Base-by-base conservation (phyloP, 192 early-diverging fungal species). In the Podila epicladia region DNA sequence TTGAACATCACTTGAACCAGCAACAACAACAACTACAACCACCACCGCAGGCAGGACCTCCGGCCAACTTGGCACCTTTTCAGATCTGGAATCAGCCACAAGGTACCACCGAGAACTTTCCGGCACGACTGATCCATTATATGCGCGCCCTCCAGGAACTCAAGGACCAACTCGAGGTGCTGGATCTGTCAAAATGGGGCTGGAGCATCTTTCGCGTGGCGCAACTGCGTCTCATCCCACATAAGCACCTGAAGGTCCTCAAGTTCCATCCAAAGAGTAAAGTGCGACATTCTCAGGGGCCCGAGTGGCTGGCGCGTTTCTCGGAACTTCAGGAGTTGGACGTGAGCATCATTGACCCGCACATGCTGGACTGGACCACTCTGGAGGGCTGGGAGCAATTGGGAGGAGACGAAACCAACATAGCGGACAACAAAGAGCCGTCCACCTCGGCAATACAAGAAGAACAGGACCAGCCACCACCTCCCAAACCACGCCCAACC, bases 111-210 rank as follows among this genome's bases (percentile, higher is more conserved):
- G 41, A 45, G 17, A 3, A 53, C 5, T 65, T 58, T 26, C 72
- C 72, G 11, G 73, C 65, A 53, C 45, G 49, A 45, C 59, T 53
- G 4, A 3, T 67, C 8, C 64, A 74, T 33, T 67, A 67, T 33
- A 24, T 74, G 73, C 24, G 65, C 24, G 32, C 66, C 19, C 5
- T 74, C 9, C 22, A 62, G 35, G 65, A 74, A 19, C 55, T 74
- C 19, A 17, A 57, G 20, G 65, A 64, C 9, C 73, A 74, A 59
- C 41, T 74, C 8, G 60, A 67, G 65, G 65, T 65, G 19, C 22
- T 74, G 33, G 65, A 74, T 49, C 49, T 74, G 31, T 74, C 73
- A 0, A 49, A 63, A 45, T 74, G 73, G 73, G 67, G 65, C 17
- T 74, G 73, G 73, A 63, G 73, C 19, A 48, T 41, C 0, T 24